Evolutionary conservation across 805 yeast genomes (phyloP).

Genomic region (Saccharomycopsis sp.): DNA sequence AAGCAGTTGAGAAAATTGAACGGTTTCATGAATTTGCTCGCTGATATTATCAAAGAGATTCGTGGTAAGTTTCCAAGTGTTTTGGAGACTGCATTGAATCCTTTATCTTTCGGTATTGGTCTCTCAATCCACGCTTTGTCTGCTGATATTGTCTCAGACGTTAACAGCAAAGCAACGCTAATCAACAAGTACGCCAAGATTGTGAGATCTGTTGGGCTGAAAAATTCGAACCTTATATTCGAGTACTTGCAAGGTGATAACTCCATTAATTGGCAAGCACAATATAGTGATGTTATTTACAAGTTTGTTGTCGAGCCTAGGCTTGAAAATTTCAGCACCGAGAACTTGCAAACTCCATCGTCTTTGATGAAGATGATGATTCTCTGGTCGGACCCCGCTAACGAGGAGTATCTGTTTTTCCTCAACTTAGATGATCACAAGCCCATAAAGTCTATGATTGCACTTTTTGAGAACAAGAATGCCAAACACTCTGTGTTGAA

Average conservation of each 20-base stretch:
- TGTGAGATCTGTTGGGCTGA: constrained; percentile 61
- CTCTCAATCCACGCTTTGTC: constrained; percentile 39
- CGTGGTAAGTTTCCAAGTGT: constrained; percentile 47
- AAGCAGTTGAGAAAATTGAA: constrained; percentile 39
- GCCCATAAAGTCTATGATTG: constrained; percentile 47
- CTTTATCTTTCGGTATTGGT: constrained; percentile 47
- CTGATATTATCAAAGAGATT: constrained; percentile 46
- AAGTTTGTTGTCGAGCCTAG: constrained; percentile 52
- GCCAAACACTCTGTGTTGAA: constrained; percentile 61
- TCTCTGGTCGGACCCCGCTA: constrained; percentile 41
- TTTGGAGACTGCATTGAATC: constrained; percentile 43
- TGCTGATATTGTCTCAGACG: constrained; percentile 21
- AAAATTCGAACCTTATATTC: constrained; percentile 51
- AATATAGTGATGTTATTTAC: constrained; percentile 42
- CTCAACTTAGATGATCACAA: constrained; percentile 47
- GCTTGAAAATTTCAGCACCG: constrained; percentile 56
- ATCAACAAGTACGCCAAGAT: constrained; percentile 42
- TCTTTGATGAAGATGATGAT: constrained; percentile 59
- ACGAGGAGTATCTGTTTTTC: too few species aligned
- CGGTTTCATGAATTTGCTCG: constrained; percentile 58
- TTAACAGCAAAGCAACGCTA: constrained; percentile 23
- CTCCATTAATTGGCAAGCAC: background rate
- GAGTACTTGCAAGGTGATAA: constrained; percentile 24
- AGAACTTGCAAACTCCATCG: constrained; percentile 78
- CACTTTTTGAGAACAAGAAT: constrained; percentile 41